A percentile compares a stretch with the other conserved stretches of the same genome.
Evolutionary conservation across 1,139 yeast genomes (phyloP).

Genomic region (Debaryomyces sp.): DNA sequence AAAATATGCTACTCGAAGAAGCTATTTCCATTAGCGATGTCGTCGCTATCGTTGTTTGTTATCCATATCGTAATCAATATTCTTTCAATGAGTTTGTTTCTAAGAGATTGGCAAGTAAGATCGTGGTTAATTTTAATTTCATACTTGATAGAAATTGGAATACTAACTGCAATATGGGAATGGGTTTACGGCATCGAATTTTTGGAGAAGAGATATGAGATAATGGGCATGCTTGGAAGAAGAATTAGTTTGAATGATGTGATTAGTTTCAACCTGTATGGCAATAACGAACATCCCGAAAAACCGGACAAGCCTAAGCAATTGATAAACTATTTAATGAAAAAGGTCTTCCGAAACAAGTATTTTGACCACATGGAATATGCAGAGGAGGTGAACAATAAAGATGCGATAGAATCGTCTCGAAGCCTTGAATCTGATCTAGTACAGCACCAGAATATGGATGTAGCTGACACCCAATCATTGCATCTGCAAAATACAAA

Average conservation of each 20-base stretch:
- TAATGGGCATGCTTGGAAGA: slow-evolving; percentile 53
- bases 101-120: slow-evolving; percentile 30
- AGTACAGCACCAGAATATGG: not conserved
- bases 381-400: not conserved
- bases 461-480: not conserved
- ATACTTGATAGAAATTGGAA: slow-evolving; percentile 37
- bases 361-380: not conserved
- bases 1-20: slow-evolving; percentile 36
- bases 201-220: slow-evolving; percentile 45
- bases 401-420: not conserved
- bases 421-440: not conserved
- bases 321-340: not conserved
- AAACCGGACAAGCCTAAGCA: slow-evolving; percentile 13
- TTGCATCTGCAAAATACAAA: not conserved
- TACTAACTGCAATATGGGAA: slow-evolving; percentile 52
- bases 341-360: not conserved
- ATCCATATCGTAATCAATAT: slow-evolving; percentile 33
- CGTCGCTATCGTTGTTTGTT: slow-evolving; percentile 37
- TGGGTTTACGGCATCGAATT: slow-evolving; percentile 50
- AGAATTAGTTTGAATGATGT: slow-evolving; percentile 44
- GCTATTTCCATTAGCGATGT: slow-evolving; percentile 44
- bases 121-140: slow-evolving; percentile 47
- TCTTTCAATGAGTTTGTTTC: slow-evolving; percentile 29
- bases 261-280: slow-evolving; percentile 17
- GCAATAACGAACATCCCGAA: slow-evolving; percentile 19